These are phyloP conservation scores for Pseudogymnoascus sp. DNA, from an alignment of 2,329 filamentous ascomycete genomes.

Conservation along the genomic window DNA sequence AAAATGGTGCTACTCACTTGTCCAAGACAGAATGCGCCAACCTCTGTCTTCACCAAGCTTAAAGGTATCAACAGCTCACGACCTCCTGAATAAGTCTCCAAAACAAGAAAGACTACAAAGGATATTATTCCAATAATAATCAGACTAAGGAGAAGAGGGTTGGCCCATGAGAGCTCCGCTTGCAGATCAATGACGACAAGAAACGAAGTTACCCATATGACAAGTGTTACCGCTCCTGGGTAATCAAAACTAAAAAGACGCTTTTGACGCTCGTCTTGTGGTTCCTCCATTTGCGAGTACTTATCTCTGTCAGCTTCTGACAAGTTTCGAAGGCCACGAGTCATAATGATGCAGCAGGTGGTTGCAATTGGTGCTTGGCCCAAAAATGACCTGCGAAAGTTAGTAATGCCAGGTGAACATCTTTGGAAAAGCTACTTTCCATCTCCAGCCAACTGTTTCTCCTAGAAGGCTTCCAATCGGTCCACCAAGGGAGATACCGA, in stretches of 20 bases:
- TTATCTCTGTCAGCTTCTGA: background rate
- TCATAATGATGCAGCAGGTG: background rate
- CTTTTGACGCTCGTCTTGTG: background rate
- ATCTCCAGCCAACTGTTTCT: conserved; percentile 1
- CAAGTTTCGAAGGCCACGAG: background rate
- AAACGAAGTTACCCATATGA: background rate
- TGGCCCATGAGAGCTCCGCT: conserved; percentile 14
- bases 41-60: conserved; percentile 16
- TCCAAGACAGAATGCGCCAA: conserved; percentile 17
- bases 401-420: background rate
- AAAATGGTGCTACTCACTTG: conserved; percentile 10
- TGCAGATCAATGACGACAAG: background rate
- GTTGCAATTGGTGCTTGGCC: background rate
- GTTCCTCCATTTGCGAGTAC: conserved; percentile 1
- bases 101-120: conserved; percentile 13
- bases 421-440: background rate
- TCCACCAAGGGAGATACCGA: background rate
- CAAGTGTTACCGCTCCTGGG: background rate
- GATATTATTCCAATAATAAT: conserved; percentile 13
- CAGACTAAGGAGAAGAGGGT: conserved; percentile 15
- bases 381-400: background rate
- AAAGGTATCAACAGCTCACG: conserved; percentile 18
- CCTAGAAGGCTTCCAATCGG: background rate
- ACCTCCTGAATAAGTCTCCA: conserved; percentile 16
- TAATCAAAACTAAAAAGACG: background rate